Percentiles rank a stretch among this genome's conserved stretches.
These are phyloP conservation scores for Plenodomus tracheiphilus DNA, from an alignment of 2,329 filamentous ascomycete species.

Conservation along the genomic window DNA sequence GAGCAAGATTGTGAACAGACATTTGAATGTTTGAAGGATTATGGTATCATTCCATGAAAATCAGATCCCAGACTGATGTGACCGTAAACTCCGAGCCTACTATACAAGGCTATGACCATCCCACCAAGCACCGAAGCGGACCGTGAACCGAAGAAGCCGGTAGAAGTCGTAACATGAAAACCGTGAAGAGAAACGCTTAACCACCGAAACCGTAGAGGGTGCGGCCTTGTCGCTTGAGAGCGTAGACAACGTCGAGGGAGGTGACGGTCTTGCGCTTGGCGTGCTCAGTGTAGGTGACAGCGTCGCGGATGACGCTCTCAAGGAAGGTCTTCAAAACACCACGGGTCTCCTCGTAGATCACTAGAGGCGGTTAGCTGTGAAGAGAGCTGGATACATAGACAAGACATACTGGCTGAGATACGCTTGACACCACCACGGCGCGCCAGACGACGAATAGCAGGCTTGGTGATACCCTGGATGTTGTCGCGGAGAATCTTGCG, in stretches of 20 bases:
- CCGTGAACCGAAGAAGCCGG: conserved; percentile 52
- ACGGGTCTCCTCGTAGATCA: conserved; percentile 81
- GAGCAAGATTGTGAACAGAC: conserved; percentile 1
- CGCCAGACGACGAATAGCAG: conserved; percentile 58
- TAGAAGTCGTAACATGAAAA: conserved; percentile 44
- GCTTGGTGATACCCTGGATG: conserved; percentile 60
- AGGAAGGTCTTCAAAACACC: conserved; percentile 80
- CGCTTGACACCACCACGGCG: conserved; percentile 59
- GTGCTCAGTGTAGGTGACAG: conserved; percentile 78
- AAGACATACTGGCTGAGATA: conserved; percentile 54
- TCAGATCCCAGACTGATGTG: conserved; percentile 30
- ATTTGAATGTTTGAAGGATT: conserved; percentile 26
- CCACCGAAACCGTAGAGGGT: conserved; percentile 88
- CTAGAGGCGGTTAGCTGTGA: conserved; percentile 44
- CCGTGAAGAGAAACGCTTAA: conserved; percentile 56
- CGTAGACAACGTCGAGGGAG: conserved; percentile 67
- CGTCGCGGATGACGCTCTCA: conserved; percentile 75
- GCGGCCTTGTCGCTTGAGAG: conserved; percentile 67
- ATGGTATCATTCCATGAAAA: conserved; percentile 43
- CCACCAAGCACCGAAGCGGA: conserved; percentile 59
- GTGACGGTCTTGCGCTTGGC: conserved; percentile 82
- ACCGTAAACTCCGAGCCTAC: conserved; percentile 43
- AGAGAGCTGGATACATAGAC: conserved; percentile 4
- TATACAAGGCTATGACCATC: conserved; percentile 41
- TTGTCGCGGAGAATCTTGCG: conserved; percentile 60